phyloP scores from a whole-genome alignment of 805 yeast genomes.

The Wickerhamomyces ciferrii region DNA sequence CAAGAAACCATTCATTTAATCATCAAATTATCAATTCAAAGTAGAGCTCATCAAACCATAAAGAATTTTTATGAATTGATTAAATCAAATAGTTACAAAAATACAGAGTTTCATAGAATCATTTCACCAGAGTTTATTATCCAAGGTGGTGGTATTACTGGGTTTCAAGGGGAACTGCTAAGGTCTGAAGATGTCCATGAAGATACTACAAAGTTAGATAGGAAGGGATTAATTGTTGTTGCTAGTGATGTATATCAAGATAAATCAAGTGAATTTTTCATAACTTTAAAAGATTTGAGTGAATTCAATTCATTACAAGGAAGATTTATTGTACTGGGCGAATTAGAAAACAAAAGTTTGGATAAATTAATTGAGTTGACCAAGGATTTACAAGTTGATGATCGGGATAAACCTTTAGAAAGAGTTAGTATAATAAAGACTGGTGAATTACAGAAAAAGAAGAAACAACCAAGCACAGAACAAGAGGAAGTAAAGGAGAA shows the following conservation, averaged over 20 bases:
- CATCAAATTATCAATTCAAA: background rate
- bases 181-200: background rate
- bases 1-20: background rate
- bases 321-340: background rate
- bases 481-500: too few species aligned
- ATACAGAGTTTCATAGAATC: background rate
- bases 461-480: background rate
- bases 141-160: slow-evolving; percentile 7
- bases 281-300: slow-evolving; percentile 1
- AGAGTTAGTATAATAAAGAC: background rate
- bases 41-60: background rate
- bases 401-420: background rate
- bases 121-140: slow-evolving; percentile 2
- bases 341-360: background rate
- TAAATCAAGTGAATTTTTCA: background rate
- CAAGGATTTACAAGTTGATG: background rate
- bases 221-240: background rate
- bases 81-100: background rate
- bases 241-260: background rate
- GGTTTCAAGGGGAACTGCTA: background rate
- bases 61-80: background rate
- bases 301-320: background rate
- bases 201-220: background rate
- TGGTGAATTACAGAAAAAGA: slow-evolving; percentile 1
- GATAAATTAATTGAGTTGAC: background rate